Evolutionary conservation across 495 filamentous ascomycete species (phyloP), one percentile per base, ranked within the genome.

Genomic region (Apiosordaria backusii): DNA sequence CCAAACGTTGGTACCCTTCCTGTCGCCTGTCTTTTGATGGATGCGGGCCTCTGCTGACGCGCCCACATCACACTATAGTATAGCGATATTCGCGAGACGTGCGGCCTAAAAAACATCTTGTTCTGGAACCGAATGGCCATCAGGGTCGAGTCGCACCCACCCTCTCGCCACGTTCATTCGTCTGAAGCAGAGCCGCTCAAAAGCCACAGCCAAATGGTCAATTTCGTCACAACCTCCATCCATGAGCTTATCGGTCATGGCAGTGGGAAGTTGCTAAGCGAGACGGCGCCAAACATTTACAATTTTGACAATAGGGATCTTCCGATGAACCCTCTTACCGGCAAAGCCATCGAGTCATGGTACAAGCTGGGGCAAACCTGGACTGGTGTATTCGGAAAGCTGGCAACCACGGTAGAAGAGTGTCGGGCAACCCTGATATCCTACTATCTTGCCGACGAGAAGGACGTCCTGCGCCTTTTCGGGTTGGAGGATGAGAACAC

Each of bases 241-340:
- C 82, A 83, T 65, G 82, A 83, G 67, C 72, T 82, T 10, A 63
- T 82, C 2, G 82, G 81, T 4, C 83, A 82, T 65, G 80, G 80
- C 6, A 79, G 79, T 13, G 79, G 75, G 21, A 70, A 70, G 65
- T 66, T 78, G 67, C 68, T 78, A 57, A 61, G 68, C 27, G 72
- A 79, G 64, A 70, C 67, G 3, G 60, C 65, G 9, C 40, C 63
- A n/a, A 73, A 73, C 22, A 73, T 58, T 15, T 83, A 75, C 73
- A 83, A 84, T 64, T 84, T 85, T 65, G 79, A 84, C 61, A 63
- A 60, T 13, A 23, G 70, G 9, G 77, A 69, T 57, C 80, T 77
- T 0, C 82, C 82, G 4, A 65, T 82, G 24, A 82, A 72, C 60
- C 80, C 80, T 22, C 60, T 84, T 2, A 79, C 76, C n/a, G 70